Evolutionary conservation across 2,329 filamentous ascomycete species (phyloP).

Genomic region (Verticillium nonalfalfae): DNA sequence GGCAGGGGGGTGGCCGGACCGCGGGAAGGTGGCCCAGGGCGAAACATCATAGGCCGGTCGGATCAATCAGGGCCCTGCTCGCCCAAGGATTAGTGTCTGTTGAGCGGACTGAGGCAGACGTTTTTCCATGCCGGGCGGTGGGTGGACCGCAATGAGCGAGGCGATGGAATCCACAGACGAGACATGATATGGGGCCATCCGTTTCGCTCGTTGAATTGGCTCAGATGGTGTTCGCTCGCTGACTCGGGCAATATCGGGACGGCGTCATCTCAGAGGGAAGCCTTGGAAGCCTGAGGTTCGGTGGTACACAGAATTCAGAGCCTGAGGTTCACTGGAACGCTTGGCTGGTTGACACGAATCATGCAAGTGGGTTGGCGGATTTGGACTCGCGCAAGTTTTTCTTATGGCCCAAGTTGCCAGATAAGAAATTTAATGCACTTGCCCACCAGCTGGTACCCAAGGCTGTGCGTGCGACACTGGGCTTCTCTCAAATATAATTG

Average conservation of each 20-base stretch:
- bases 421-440: background rate
- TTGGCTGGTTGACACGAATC: constrained; percentile 4
- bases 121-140: background rate
- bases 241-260: constrained; percentile 2
- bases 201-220: background rate
- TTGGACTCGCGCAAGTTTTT: background rate
- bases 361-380: background rate
- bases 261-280: background rate
- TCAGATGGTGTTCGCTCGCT: background rate
- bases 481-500: background rate
- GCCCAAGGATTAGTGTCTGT: background rate
- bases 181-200: background rate
- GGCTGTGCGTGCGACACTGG: too few species aligned
- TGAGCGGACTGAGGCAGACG: background rate
- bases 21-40: constrained; percentile 13
- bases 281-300: constrained; percentile 8
- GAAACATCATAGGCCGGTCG: constrained; percentile 11
- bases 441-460: background rate
- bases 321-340: constrained; percentile 7
- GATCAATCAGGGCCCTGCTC: constrained; percentile 6
- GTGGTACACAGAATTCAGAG: background rate
- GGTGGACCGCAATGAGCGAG: constrained; percentile 1
- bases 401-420: background rate
- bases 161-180: background rate
- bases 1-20: constrained; percentile 11